Percentiles rank a stretch among this genome's conserved stretches.
Evolutionary conservation across 2,329 filamentous ascomycete species (phyloP).

Genomic region (Colletotrichum sp.): DNA sequence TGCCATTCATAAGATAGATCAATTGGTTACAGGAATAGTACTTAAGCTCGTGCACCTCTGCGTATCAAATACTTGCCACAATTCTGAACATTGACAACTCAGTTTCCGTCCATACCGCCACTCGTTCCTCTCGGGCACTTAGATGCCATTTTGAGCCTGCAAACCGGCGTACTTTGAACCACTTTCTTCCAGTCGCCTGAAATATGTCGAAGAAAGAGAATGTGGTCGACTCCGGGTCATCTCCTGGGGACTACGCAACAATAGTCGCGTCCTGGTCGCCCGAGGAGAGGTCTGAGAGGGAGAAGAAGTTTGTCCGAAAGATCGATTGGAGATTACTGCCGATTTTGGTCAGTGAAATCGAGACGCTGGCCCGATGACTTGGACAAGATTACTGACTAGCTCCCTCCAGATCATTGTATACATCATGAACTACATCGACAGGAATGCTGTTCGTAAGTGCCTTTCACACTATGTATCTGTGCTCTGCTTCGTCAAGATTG

Average conservation of each 20-base stretch:
- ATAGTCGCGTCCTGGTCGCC: constrained; percentile 10
- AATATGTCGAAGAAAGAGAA: not conserved
- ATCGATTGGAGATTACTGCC: constrained; percentile 64
- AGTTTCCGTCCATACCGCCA: not conserved
- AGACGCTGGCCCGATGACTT: not conserved
- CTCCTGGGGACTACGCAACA: constrained; percentile 17
- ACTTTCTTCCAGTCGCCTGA: not conserved
- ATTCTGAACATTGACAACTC: not conserved
- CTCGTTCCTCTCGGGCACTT: not conserved
- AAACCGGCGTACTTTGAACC: not conserved
- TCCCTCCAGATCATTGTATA: constrained; percentile 53
- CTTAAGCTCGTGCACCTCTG: not conserved
- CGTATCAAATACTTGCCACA: not conserved
- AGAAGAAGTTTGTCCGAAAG: constrained; percentile 59
- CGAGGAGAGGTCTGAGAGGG: constrained; percentile 47
- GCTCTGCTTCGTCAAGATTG: not conserved
- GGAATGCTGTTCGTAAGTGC: constrained; percentile 27
- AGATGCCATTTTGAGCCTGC: not conserved
- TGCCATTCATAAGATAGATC: not conserved
- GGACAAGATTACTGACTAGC: not conserved
- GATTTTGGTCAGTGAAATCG: constrained; percentile 47
- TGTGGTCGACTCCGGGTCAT: not conserved
- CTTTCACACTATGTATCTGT: not conserved
- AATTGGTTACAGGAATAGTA: not conserved
- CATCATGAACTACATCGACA: constrained; percentile 64